Conservation (phyloP, 164 flowering plant genomes). For the Paratinospora sagittata region DNA sequence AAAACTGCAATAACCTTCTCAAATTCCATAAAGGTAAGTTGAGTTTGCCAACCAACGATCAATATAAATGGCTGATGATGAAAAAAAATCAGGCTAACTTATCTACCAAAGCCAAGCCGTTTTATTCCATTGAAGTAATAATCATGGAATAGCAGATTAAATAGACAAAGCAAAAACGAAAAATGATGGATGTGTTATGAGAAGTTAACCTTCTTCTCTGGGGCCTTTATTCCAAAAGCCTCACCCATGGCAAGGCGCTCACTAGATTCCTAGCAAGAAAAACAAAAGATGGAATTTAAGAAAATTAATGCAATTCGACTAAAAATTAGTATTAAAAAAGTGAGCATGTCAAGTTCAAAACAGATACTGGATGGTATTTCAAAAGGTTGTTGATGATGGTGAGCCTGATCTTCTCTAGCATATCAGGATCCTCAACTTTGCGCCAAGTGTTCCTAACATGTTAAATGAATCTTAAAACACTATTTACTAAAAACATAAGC, state of each 20-base stretch:
- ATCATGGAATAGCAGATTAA: background rate
- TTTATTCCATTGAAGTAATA: background rate
- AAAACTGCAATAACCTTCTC: background rate
- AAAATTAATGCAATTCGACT: background rate
- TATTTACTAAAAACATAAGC: background rate
- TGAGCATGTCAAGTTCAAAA: constrained; percentile 6
- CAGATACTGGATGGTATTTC: constrained; percentile 64
- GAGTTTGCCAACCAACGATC: background rate
- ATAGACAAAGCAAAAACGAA: background rate
- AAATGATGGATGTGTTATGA: background rate
- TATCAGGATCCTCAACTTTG: constrained; percentile 68
- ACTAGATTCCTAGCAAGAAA: constrained; percentile 70
- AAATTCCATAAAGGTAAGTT: background rate
- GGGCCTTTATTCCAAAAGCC: constrained; percentile 85
- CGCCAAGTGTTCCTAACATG: constrained; percentile 63
- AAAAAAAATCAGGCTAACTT: background rate
- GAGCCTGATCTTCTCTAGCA: constrained; percentile 37
- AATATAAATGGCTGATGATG: background rate
- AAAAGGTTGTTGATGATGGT: constrained; percentile 41
- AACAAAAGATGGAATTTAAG: constrained; percentile 7
- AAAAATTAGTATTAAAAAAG: constrained; percentile 8
- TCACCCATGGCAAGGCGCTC: constrained; percentile 83
- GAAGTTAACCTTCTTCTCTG: constrained; percentile 60
- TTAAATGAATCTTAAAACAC: constrained; percentile 2
- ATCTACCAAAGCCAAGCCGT: background rate